phyloP scores from a whole-genome alignment of 23 red algal genomes.

The Gracilariopsis chorda region DNA sequence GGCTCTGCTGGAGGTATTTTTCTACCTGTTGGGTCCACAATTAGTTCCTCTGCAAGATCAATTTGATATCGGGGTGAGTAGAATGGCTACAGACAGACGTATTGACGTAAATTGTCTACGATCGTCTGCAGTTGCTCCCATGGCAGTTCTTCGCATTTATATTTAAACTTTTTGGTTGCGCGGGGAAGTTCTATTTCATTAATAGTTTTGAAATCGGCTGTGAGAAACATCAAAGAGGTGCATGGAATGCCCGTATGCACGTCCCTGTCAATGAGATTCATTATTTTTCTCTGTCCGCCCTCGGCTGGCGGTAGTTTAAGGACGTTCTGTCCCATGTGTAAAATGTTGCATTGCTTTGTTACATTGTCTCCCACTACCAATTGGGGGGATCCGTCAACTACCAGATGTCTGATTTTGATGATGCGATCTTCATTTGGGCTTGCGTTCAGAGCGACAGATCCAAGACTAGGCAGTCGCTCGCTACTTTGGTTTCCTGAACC shows the following conservation, averaged over 20 bases:
- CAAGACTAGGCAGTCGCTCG: not conserved
- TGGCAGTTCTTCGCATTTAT: not conserved
- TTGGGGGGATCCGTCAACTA: not conserved
- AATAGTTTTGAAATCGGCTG: not conserved
- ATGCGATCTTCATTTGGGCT: not conserved
- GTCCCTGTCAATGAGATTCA: not conserved
- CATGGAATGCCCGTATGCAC: too few species aligned
- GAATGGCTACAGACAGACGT: slow-evolving; percentile 40
- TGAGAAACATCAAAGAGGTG: not conserved
- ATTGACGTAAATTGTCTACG: not conserved
- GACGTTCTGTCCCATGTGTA: not conserved
- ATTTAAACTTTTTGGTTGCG: not conserved
- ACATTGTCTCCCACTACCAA: not conserved
- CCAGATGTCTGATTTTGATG: not conserved
- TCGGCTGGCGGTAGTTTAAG: not conserved
- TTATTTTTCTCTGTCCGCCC: not conserved
- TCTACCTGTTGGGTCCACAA: not conserved
- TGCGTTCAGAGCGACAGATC: not conserved
- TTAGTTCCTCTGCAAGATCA: slow-evolving; percentile 12
- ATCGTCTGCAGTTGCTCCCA: not conserved
- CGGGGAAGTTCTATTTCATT: not conserved
- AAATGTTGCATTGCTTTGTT: not conserved
- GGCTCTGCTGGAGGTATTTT: not conserved
- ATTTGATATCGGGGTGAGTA: not conserved
- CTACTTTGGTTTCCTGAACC: not conserved